Evolutionary conservation across 176 grass and related monocot species (phyloP), one percentile per base, ranked within the genome.

Genomic region (Aegilops longissima): DNA sequence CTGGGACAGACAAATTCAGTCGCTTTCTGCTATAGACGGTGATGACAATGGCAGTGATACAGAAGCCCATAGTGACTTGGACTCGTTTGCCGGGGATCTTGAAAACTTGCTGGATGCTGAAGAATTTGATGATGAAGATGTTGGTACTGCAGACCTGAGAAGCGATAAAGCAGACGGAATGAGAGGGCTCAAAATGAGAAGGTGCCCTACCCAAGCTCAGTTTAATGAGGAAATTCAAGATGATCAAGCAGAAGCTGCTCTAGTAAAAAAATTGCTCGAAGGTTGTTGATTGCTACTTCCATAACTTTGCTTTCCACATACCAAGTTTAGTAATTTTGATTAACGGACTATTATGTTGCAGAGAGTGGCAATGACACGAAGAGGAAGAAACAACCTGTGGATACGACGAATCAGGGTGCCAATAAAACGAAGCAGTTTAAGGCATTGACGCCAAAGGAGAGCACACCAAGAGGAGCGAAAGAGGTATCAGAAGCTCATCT

Each of bases 51-150:
- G 70, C 61, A 94, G 92, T 92, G 97, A 96, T 59, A 85, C 90
- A 80, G 97, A 89, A 90, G 92, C 86, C 39, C 88, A 93, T 77
- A 96, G 94, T 88, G 97, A 99, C 86, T 85, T 99, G 64, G 97
- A 99, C 85, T 96, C 97, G 40, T 99, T 99, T 90, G 97, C 93
- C 70, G 97, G 97, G 54, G 97, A 99, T 88, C 89, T 99, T 85
- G 97, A 99, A 69, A 99, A 99, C 87, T 87, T 99, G 75, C 85
- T 99, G 65, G 92, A 96, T 45, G 93, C 93, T 42, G 94, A 99
- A 92, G 94, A 96, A 83, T 92, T 88, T 92, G 97, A 95, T 11
- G 96, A 96, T 68, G 96, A 92, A 24, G 93, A 95, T 83, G 87
- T 84, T 85, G 86, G 89, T 80, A 94, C 87, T 49, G 81, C 87